A percentile compares a stretch with the other conserved stretches of the same genome.
These are phyloP conservation scores for Posidonia australis DNA, from an alignment of 106 monocot genomes.

Conservation along the genomic window DNA sequence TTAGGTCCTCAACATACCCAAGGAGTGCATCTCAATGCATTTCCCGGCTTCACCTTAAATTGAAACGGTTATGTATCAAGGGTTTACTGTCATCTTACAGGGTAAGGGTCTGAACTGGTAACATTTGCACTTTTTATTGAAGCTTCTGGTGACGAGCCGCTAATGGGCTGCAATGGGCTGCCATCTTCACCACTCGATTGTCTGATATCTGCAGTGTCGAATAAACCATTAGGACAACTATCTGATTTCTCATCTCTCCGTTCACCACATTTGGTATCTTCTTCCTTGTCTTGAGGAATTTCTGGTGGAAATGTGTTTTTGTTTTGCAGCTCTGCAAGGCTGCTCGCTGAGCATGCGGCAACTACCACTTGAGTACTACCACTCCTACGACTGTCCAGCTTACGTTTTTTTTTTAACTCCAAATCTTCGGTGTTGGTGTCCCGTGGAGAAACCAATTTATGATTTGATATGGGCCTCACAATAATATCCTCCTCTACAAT, in stretches of 20 bases:
- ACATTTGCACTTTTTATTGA: conserved; percentile 1
- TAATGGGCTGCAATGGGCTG: not conserved
- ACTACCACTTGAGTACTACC: not conserved
- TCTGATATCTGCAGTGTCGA: not conserved
- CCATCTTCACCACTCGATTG: not conserved
- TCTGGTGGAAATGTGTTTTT: not conserved
- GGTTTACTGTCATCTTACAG: conserved; percentile 5
- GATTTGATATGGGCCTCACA: conserved; percentile 1
- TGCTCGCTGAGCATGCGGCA: not conserved
- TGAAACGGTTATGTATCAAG: too few relatives aligned
- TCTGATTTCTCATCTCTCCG: not conserved
- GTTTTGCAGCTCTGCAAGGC: not conserved
- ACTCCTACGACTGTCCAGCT: not conserved
- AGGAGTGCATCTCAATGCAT: not conserved
- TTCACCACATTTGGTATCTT: not conserved
- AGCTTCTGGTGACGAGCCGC: not conserved
- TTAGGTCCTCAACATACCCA: not conserved
- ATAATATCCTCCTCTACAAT: conserved; percentile 1
- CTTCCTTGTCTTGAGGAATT: conserved; percentile 4
- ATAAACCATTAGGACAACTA: not conserved
- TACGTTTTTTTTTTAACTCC: conserved; percentile 1
- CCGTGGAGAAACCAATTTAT: conserved; percentile 3
- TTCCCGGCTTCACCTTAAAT: not conserved
- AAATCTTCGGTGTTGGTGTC: not conserved
- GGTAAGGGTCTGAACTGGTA: conserved; percentile 1